Evolutionary conservation across 2,329 filamentous ascomycete species (phyloP).

Genomic region (Aspergillus texensis): DNA sequence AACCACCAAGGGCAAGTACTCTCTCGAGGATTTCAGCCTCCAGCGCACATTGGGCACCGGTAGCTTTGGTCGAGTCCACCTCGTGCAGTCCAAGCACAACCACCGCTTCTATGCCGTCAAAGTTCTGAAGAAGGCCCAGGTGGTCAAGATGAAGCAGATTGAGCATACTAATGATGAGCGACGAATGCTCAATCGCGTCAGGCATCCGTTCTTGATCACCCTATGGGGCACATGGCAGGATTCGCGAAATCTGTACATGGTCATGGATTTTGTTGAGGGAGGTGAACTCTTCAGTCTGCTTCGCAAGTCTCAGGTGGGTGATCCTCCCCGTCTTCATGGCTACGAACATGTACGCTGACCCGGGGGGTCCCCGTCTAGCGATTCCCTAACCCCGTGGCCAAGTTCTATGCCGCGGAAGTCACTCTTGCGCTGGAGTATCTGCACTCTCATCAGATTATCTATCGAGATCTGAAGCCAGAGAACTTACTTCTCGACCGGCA

Average conservation of each 20-base stretch:
- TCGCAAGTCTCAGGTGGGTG: conserved; percentile 82
- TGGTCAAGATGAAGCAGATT: conserved; percentile 99
- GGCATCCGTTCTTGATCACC: conserved; percentile 96
- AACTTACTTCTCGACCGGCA: conserved; percentile 90
- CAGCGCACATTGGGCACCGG: conserved; percentile 92
- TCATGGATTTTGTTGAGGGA: conserved; percentile 99
- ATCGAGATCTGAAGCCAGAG: conserved; percentile 94
- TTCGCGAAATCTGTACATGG: conserved; percentile 95
- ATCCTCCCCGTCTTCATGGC: conserved; percentile 4
- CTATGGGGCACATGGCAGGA: conserved; percentile 99
- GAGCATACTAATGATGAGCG: conserved; percentile 99
- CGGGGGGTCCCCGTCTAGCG: conserved; percentile 59
- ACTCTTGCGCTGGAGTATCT: conserved; percentile 94
- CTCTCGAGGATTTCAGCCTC: conserved; percentile 84
- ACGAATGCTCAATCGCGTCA: conserved; percentile 92
- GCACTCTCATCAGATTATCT: conserved; percentile 94
- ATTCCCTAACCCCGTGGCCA: conserved; percentile 97
- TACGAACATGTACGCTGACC: neutral
- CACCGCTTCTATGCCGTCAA: conserved; percentile 98
- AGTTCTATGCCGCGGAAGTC: conserved; percentile 98
- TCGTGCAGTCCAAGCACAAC: conserved; percentile 98
- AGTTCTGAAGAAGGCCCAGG: conserved; percentile 96
- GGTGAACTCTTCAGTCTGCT: conserved; percentile 95
- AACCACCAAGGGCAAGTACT: conserved; percentile 96
- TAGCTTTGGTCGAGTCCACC: conserved; percentile 93